Percentiles rank a stretch among this genome's conserved stretches.
Conservation (phyloP, 177 flowering plant genomes). For the Viscum album region DNA sequence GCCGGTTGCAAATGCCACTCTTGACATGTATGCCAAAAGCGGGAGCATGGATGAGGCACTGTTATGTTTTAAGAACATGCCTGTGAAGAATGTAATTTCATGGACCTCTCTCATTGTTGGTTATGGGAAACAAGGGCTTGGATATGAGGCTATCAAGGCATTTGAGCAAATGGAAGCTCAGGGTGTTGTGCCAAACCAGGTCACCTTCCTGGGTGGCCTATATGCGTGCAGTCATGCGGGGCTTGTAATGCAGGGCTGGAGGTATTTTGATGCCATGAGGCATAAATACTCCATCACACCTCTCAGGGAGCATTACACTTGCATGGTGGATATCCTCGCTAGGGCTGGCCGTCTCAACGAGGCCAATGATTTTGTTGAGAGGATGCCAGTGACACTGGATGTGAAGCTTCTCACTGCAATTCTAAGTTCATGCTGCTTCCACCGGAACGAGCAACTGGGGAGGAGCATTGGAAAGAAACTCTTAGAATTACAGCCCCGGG, state of each 20-base stretch:
- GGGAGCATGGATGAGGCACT: constrained; percentile 28
- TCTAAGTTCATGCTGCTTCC: constrained; percentile 31
- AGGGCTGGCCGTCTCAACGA: constrained; percentile 25
- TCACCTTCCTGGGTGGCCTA: constrained; percentile 30
- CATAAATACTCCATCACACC: constrained; percentile 23
- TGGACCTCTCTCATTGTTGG: constrained; percentile 39
- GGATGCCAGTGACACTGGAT: constrained; percentile 34
- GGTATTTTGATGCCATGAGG: constrained; percentile 23
- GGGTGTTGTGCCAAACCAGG: constrained; percentile 26
- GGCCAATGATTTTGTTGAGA: constrained; percentile 21
- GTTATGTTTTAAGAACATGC: constrained; percentile 24
- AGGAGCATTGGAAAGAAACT: constrained; percentile 23
- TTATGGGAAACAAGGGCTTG: constrained; percentile 34
- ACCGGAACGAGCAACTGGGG: constrained; percentile 22
- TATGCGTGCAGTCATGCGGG: constrained; percentile 43
- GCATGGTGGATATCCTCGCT: constrained; percentile 34
- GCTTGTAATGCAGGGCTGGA: constrained; percentile 29
- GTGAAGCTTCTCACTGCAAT: constrained; percentile 31
- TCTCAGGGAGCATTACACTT: constrained; percentile 33
- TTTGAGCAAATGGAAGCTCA: constrained; percentile 29
- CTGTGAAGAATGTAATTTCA: constrained; percentile 25
- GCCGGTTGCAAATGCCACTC: constrained; percentile 27
- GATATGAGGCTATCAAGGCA: constrained; percentile 23
- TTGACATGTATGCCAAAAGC: constrained; percentile 39
- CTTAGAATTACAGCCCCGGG: constrained; percentile 25